Conservation (phyloP, 257 asterid genomes). For the Fraxinus excelsior region DNA sequence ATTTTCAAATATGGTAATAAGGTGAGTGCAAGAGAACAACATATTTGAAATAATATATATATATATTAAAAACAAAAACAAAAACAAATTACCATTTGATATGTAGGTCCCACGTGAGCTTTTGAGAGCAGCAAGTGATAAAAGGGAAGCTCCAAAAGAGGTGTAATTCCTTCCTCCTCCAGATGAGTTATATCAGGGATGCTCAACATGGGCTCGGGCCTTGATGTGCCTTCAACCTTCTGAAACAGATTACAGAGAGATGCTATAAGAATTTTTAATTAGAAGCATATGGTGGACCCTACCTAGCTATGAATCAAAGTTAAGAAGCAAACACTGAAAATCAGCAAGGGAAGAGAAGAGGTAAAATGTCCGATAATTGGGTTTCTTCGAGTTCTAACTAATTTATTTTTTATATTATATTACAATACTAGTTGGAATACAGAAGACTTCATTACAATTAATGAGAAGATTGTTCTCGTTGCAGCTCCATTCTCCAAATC, state of each 20-base stretch:
- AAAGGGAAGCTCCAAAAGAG: neutral
- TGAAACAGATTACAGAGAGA: slow-evolving; percentile 1
- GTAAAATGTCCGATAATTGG: neutral
- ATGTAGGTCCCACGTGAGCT: neutral
- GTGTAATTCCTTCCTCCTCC: neutral
- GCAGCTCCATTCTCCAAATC: neutral
- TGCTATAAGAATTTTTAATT: neutral
- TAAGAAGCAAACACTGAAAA: neutral
- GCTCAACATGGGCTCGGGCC: neutral
- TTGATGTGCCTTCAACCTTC: neutral
- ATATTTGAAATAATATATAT: neutral
- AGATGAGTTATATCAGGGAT: neutral
- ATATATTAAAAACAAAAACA: neutral
- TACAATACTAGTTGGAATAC: neutral
- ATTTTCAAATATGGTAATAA: neutral
- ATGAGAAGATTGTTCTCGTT: neutral
- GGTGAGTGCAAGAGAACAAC: neutral
- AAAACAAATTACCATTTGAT: neutral
- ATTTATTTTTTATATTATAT: neutral
- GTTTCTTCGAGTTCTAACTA: neutral
- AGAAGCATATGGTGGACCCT: neutral
- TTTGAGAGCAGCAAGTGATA: neutral
- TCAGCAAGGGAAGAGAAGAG: neutral
- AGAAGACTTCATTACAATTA: neutral
- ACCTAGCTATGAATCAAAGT: neutral